These are phyloP conservation scores for Chaetomium olivaceum DNA, from an alignment of 2,329 filamentous ascomycete species.

Conservation along the genomic window DNA sequence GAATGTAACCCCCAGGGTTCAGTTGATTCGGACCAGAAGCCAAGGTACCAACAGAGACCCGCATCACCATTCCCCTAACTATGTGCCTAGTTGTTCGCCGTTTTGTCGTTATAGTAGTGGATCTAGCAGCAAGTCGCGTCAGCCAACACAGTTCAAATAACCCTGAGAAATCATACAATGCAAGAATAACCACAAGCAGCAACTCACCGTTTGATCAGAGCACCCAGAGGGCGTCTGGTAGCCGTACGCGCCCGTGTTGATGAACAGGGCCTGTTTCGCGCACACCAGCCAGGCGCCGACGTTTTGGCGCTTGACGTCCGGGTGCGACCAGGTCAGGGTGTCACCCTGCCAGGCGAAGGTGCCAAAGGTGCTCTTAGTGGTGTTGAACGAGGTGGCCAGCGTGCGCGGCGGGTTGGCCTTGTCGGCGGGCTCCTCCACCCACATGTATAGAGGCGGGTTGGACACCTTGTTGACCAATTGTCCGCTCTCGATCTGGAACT, in stretches of 20 bases:
- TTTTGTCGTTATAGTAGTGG: slow-evolving; percentile 35
- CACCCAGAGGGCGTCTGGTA: slow-evolving; percentile 60
- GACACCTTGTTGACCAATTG: slow-evolving; percentile 56
- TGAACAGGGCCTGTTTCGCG: slow-evolving; percentile 50
- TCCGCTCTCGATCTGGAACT: slow-evolving; percentile 57
- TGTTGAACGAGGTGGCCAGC: slow-evolving; percentile 53
- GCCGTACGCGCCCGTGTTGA: slow-evolving; percentile 60
- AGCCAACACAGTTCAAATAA: neutral
- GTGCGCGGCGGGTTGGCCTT: slow-evolving; percentile 45
- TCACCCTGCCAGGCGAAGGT: slow-evolving; percentile 61
- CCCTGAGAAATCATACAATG: no score
- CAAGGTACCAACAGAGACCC: neutral
- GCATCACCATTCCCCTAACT: neutral
- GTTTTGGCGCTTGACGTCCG: slow-evolving; percentile 54
- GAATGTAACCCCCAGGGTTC: neutral
- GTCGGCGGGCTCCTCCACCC: slow-evolving; percentile 49
- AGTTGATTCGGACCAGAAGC: neutral
- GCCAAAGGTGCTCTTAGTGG: slow-evolving; percentile 54
- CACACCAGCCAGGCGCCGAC: slow-evolving; percentile 61
- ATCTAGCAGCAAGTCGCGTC: slow-evolving; percentile 23
- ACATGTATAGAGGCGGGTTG: slow-evolving; percentile 46
- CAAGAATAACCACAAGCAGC: neutral
- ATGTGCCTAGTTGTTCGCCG: slow-evolving; percentile 34
- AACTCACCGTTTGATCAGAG: slow-evolving; percentile 57
- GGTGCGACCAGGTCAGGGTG: slow-evolving; percentile 54